Conservation (phyloP, 129 eudicot genomes). For the Flaveria brownii region DNA sequence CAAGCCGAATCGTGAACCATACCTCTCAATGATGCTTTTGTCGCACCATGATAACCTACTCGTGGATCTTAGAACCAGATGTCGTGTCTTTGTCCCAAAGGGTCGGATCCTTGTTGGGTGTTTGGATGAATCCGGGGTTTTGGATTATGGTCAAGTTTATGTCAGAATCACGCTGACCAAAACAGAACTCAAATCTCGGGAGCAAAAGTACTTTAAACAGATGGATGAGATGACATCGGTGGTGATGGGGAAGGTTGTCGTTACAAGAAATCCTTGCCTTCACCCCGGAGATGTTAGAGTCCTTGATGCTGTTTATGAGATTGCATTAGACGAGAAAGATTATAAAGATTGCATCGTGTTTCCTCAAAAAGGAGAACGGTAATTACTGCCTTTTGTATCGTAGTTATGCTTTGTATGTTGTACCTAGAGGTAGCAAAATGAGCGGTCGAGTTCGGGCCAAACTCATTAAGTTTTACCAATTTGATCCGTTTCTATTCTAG, state of each 20-base stretch:
- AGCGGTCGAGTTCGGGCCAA: not conserved
- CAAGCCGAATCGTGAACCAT: conserved; percentile 71
- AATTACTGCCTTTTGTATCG: not conserved
- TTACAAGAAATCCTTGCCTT: conserved; percentile 89
- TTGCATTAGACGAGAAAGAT: conserved; percentile 53
- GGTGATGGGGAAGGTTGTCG: conserved; percentile 77
- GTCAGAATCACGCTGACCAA: conserved; percentile 64
- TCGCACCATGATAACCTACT: conserved; percentile 61
- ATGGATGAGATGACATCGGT: conserved; percentile 64
- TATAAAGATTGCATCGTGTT: conserved; percentile 75
- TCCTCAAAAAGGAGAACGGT: conserved; percentile 94
- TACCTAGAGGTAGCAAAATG: not conserved
- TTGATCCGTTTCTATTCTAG: not conserved
- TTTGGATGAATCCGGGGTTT: conserved; percentile 77
- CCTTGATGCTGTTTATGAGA: conserved; percentile 79
- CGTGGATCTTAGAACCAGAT: conserved; percentile 62
- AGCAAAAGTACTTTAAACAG: conserved; percentile 50
- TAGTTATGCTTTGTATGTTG: not conserved
- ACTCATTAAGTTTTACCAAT: too few relatives aligned
- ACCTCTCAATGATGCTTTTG: conserved; percentile 75
- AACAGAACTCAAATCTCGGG: conserved; percentile 43
- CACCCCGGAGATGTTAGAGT: conserved; percentile 97
- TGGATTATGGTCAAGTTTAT: conserved; percentile 80
- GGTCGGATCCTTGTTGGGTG: conserved; percentile 91
- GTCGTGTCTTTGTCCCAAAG: conserved; percentile 74